These are phyloP conservation scores for Calonectria honghensis DNA, from an alignment of 2,329 filamentous ascomycete species.

Conservation along the genomic window DNA sequence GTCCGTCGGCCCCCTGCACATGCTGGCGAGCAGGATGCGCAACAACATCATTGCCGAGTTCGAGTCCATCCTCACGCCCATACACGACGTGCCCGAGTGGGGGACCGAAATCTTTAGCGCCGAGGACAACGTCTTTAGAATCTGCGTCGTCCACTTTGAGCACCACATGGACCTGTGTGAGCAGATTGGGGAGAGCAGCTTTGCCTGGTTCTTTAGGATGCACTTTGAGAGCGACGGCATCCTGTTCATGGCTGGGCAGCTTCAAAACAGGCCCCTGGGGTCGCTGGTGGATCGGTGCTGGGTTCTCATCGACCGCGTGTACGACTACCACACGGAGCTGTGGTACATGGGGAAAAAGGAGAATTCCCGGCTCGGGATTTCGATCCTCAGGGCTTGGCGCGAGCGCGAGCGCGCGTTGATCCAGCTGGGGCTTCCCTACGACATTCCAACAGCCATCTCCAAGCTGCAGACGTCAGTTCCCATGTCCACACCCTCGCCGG, in stretches of 20 bases:
- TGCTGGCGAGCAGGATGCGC: constrained; percentile 25
- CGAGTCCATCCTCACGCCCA: constrained; percentile 27
- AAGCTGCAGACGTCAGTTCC: constrained; percentile 5
- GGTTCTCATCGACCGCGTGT: constrained; percentile 31
- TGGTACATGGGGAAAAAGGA: constrained; percentile 34
- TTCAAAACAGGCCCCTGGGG: constrained; percentile 28
- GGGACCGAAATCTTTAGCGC: constrained; percentile 38
- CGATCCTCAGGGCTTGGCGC: constrained; percentile 34
- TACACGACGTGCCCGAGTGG: constrained; percentile 38
- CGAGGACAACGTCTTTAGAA: constrained; percentile 36
- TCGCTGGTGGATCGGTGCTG: constrained; percentile 34
- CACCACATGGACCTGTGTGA: constrained; percentile 32
- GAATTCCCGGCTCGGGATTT: constrained; percentile 8
- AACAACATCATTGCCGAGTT: constrained; percentile 18
- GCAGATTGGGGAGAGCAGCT: constrained; percentile 28
- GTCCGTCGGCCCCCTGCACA: constrained; percentile 25
- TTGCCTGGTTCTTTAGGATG: constrained; percentile 30
- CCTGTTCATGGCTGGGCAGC: constrained; percentile 34
- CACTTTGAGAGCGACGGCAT: constrained; percentile 39
- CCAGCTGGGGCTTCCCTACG: constrained; percentile 14
- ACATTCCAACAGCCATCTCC: constrained; percentile 13
- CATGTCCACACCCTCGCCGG: constrained; percentile 28
- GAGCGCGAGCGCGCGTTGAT: constrained; percentile 28
- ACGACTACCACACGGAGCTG: constrained; percentile 30
- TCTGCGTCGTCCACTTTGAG: constrained; percentile 35